Conservation (phyloP, 2,329 filamentous ascomycete species). For the Arthrobotrys conoides region DNA sequence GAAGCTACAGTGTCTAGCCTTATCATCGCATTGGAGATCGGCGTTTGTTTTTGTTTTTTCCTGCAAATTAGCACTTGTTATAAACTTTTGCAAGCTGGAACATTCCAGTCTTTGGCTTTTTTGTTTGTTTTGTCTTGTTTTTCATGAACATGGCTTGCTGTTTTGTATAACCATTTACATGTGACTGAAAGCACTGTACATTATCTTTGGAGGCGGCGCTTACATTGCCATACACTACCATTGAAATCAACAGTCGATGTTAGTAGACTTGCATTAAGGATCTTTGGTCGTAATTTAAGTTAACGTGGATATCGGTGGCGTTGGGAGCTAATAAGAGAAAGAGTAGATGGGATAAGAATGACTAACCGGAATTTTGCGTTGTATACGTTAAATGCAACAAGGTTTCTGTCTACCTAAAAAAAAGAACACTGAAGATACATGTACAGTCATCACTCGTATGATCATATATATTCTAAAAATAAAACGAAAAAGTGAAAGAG, state of each 20-base stretch:
- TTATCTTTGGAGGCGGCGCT: slow-evolving; percentile 24
- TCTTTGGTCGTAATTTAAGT: neutral
- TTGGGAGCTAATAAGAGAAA: too few species aligned
- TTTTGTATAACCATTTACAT: neutral
- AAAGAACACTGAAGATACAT: neutral
- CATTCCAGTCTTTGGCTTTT: neutral
- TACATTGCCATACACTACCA: slow-evolving; percentile 21
- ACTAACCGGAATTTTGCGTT: too few species aligned
- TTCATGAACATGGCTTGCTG: too few species aligned
- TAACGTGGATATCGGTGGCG: too few species aligned
- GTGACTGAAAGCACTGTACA: slow-evolving; percentile 37
- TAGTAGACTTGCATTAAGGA: neutral
- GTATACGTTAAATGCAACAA: slow-evolving; percentile 14
- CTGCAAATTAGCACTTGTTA: slow-evolving; percentile 14
- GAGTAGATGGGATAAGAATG: too few species aligned
- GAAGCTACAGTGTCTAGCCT: slow-evolving; percentile 12
- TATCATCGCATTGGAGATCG: slow-evolving; percentile 50
- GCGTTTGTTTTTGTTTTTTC: slow-evolving; percentile 40
- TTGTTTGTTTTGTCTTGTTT: slow-evolving; percentile 16
- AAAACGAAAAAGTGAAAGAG: neutral
- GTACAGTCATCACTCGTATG: neutral
- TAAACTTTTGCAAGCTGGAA: slow-evolving; percentile 24
- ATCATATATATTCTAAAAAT: neutral
- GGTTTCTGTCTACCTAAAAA: slow-evolving; percentile 8
- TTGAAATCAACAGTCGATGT: neutral